Base-by-base conservation (phyloP, 1,139 yeast genomes). In the Sugiyamaella xylanicola region DNA sequence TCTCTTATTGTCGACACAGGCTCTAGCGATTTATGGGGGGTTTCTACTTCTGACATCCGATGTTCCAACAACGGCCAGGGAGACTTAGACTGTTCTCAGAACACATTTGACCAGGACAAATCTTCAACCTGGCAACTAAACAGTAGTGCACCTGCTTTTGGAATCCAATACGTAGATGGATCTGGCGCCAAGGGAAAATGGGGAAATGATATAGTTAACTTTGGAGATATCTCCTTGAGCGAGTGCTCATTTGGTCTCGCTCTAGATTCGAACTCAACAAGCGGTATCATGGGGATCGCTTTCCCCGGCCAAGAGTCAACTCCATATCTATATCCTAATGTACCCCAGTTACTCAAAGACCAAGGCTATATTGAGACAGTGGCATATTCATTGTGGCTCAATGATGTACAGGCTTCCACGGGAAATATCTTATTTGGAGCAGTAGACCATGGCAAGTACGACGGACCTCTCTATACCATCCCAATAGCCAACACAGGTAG, bases 341-440 rank as follows among this genome's bases (percentile, higher is more conserved):
- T 61, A 13, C 65, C 65, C 13, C 62, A 69, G 37, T 73, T 73
- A 54, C 69, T 83, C 70, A 75, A 74, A 65, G 66, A 71, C 45
- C 75, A 74, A 59, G 85, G 85, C 0, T 55, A 69, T 44, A 84
- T 83, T 59, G 68, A 73, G 27, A 72, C 75, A 49, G 71, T 68
- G 32, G 77, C 82, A 11, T 84, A 81, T 67, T 83, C 88, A 4
- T 69, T 85, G 51, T 83, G 78, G 70, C 76, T 84, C 60, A 75
- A 77, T 55, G 70, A 74, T 22, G 61, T 68, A 9, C 72, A 71
- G 20, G 66, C 80, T 7, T 63, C 65, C 39, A 57, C 68, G 1
- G 87, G 87, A 2, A 63, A 74, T 13, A 68, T 83, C 47, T 72
- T 83, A 51, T 83, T 83, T 67, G 87, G 87, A 4, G 87, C 83